Base-by-base conservation (phyloP, 495 filamentous ascomycete genomes). In the Trichodelitschia bisporula region DNA sequence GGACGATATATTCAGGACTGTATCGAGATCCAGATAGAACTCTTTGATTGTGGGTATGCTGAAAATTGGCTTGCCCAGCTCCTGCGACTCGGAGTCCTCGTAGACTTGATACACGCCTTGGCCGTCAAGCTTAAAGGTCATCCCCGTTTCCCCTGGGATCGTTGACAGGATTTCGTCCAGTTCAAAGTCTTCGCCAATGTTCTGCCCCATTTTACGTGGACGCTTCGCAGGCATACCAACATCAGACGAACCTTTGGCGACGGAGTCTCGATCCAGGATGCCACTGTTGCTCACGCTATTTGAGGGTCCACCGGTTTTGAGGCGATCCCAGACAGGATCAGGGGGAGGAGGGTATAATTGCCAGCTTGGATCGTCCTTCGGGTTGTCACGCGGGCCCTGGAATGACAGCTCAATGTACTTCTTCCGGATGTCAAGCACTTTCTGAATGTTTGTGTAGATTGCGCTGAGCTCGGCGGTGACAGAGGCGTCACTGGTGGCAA, bases 11-110 rank as follows among this genome's bases (percentile, higher is more conserved):
- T 70, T 63, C 23, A 86, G 57, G 28, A 95, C 62, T 14, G 71
- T 55, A 39, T 97, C 84, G n/a, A 95, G 56, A 47, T 93, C 86
- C 55, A 90, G 69, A 46, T 93, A 97, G 44, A 75, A 97, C 40
- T 95, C 83, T 41, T 76, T 69, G 39, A 95, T 61, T 2, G 78
- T 84, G 2, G 86, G 86, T 8, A 95, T 72, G 15, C 63, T 58
- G 23, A 92, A 66, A 9, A 77, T 62, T 0, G 84, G 82, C 6
- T 58, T 54, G 26, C 66, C 56, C 5, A 57, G 50, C 33, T 69
- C 55, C n/a, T 61, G 60, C 6, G 6, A 61, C 37, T 60, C 49
- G 2, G 64, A 51, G 19, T 61, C 68, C 40, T 80, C 70, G 44
- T 74, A 95, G 0, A 97, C 74, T 41, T 95, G 84, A 44, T 79